Conservation (phyloP, 192 early-diverging fungal genomes). For the Backusella tarrabulga region DNA sequence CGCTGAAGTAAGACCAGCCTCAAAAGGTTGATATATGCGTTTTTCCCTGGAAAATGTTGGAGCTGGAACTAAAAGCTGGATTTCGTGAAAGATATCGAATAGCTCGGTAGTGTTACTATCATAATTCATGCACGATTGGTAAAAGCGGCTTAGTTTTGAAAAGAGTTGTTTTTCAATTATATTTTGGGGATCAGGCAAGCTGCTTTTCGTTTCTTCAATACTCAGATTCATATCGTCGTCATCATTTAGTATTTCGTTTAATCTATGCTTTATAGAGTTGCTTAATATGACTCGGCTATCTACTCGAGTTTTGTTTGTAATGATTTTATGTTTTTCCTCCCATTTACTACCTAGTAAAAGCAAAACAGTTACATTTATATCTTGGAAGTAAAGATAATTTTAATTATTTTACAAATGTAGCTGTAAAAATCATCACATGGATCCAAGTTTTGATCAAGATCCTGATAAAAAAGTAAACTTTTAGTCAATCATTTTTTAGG, state of each 20-base stretch:
- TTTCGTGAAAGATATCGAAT: conserved; percentile 33
- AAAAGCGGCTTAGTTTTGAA: conserved; percentile 55
- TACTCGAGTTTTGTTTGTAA: conserved; percentile 51
- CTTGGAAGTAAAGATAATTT: not conserved
- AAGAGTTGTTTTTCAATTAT: conserved; percentile 53
- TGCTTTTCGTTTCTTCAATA: not conserved
- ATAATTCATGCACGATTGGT: conserved; percentile 56
- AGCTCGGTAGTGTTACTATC: conserved; percentile 40
- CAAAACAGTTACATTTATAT: not conserved
- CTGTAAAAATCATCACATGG: conserved; percentile 68
- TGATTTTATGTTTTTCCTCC: conserved; percentile 50
- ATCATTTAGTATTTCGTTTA: conserved; percentile 12
- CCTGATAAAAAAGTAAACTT: conserved; percentile 1
- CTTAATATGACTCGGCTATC: not conserved
- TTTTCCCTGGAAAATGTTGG: not conserved
- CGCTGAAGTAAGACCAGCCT: not conserved
- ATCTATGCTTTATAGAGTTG: not conserved
- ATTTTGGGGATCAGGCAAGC: conserved; percentile 31
- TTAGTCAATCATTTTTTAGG: not conserved
- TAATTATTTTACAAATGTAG: conserved; percentile 46
- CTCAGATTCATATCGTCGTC: not conserved
- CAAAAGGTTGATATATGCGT: not conserved
- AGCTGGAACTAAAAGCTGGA: conserved; percentile 32
- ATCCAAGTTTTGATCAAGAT: conserved; percentile 53
- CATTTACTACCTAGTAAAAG: conserved; percentile 49